Evolutionary conservation across 2,329 filamentous ascomycete genomes (phyloP).

Genomic region (Coleophoma crateriformis): DNA sequence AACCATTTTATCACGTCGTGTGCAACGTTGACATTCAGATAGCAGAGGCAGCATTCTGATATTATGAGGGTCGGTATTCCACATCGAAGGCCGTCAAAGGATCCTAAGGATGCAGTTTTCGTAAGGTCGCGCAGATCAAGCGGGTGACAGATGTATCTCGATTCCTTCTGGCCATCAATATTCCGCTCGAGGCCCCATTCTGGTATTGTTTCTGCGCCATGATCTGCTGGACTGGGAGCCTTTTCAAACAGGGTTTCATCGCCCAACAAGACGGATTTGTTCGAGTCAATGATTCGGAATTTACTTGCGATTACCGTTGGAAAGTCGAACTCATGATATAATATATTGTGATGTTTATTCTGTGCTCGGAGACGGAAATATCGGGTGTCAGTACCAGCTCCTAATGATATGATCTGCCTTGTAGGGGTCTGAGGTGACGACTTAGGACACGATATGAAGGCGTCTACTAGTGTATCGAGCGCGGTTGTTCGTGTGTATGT

Average conservation of each 20-base stretch:
- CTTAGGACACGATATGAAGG: conserved; percentile 50
- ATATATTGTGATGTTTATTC: conserved; percentile 33
- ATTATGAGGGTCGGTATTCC: conserved; percentile 75
- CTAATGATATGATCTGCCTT: conserved; percentile 84
- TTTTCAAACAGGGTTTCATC: conserved; percentile 31
- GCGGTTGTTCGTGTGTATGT: conserved; percentile 89
- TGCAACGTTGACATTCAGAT: conserved; percentile 65
- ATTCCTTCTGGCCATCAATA: conserved; percentile 9
- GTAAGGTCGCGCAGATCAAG: conserved; percentile 25
- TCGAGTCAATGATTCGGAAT: conserved; percentile 8
- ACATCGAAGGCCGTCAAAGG: conserved; percentile 41
- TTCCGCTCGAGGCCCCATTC: conserved; percentile 20
- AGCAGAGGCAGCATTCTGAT: conserved; percentile 94
- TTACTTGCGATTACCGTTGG: conserved; percentile 62
- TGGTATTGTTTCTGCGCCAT: conserved; percentile 10
- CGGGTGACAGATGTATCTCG: conserved; percentile 42
- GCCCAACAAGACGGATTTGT: conserved; percentile 7
- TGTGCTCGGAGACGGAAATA: conserved; percentile 61
- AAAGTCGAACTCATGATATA: conserved; percentile 95
- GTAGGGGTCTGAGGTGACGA: conserved; percentile 13
- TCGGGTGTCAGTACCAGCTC: conserved; percentile 89
- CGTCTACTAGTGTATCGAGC: conserved; percentile 70
- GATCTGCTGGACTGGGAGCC: conserved; percentile 43
- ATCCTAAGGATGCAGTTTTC: conserved; percentile 4
- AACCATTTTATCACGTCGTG: conserved; percentile 62